Evolutionary conservation across 805 yeast species (phyloP).

Genomic region (Nematodospora valgi): DNA sequence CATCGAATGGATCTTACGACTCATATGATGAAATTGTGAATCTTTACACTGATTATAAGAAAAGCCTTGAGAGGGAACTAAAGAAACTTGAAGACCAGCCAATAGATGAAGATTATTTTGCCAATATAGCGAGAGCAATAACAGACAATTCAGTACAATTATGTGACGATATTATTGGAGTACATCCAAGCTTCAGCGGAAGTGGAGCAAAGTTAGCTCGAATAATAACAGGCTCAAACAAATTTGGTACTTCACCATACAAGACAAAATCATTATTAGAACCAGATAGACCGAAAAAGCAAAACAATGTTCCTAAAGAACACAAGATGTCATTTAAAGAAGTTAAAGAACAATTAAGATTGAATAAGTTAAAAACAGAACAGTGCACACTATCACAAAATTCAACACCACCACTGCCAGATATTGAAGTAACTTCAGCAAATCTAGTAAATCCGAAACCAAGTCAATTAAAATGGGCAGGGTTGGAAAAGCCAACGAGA

Average conservation of each 20-base stretch:
- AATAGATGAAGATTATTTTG: slow-evolving; percentile 25
- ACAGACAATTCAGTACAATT: slow-evolving; percentile 33
- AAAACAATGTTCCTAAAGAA: slow-evolving; percentile 1
- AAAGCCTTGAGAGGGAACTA: slow-evolving; percentile 16
- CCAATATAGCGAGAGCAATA: slow-evolving; percentile 23
- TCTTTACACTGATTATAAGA: slow-evolving; percentile 27
- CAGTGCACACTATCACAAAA: slow-evolving; percentile 5
- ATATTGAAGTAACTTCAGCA: slow-evolving; percentile 1
- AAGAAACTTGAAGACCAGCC: slow-evolving; percentile 12
- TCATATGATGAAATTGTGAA: slow-evolving; percentile 39
- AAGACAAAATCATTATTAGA: slow-evolving; percentile 40
- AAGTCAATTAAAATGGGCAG: slow-evolving; percentile 29
- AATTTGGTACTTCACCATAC: slow-evolving; percentile 37
- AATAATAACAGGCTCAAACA: slow-evolving; percentile 39
- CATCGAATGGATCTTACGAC: slow-evolving; percentile 29
- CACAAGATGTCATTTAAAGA: slow-evolving; percentile 7
- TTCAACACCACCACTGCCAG: slow-evolving; percentile 3
- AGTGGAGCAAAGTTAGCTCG: slow-evolving; percentile 41
- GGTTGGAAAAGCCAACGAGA: slow-evolving; percentile 16
- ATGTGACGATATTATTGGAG: slow-evolving; percentile 31
- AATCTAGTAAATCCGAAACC: slow-evolving; percentile 16
- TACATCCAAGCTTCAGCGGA: slow-evolving; percentile 39
- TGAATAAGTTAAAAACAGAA: slow-evolving; percentile 14
- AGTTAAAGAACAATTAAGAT: slow-evolving; percentile 7
- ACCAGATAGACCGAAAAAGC: slow-evolving; percentile 23